phyloP scores from a whole-genome alignment of 768 basidiomycete genomes.

The Lactifluus hygrophoroides region DNA sequence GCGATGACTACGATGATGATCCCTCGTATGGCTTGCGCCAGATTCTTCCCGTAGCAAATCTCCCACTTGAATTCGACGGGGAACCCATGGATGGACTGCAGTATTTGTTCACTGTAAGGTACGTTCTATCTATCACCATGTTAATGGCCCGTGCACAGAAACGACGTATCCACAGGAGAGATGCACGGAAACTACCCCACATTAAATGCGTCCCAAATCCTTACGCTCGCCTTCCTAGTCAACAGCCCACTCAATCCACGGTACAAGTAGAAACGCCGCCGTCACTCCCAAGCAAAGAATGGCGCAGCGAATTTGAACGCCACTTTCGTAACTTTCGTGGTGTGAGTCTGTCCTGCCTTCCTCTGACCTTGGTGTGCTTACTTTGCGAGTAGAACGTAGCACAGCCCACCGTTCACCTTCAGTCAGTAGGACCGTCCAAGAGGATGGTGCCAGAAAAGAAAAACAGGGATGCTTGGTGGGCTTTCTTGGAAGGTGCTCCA shows the following conservation, averaged over 20 bases:
- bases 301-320: constrained; percentile 49
- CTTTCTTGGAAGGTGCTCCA: constrained; percentile 61
- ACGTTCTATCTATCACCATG: constrained; percentile 18
- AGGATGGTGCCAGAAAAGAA: constrained; percentile 58
- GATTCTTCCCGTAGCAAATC: constrained; percentile 71
- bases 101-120: constrained; percentile 80
- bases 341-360: constrained; percentile 28
- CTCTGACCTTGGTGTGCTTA: background rate
- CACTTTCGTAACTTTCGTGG: constrained; percentile 61
- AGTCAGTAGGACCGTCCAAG: constrained; percentile 25
- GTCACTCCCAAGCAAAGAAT: constrained; percentile 54
- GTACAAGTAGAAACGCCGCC: constrained; percentile 24
- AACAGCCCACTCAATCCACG: constrained; percentile 14
- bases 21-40: constrained; percentile 52
- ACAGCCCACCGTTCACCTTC: constrained; percentile 50
- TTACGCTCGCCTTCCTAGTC: constrained; percentile 39
- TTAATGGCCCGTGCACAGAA: background rate
- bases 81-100: constrained; percentile 66
- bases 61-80: constrained; percentile 59
- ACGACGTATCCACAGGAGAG: constrained; percentile 42
- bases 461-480: constrained; percentile 76
- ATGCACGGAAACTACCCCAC: constrained; percentile 56
- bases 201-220: constrained; percentile 62
- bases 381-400: constrained; percentile 45
- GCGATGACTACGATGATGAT: constrained; percentile 57